phyloP scores from a whole-genome alignment of 148 eudicot species.

The Silene latifolia region DNA sequence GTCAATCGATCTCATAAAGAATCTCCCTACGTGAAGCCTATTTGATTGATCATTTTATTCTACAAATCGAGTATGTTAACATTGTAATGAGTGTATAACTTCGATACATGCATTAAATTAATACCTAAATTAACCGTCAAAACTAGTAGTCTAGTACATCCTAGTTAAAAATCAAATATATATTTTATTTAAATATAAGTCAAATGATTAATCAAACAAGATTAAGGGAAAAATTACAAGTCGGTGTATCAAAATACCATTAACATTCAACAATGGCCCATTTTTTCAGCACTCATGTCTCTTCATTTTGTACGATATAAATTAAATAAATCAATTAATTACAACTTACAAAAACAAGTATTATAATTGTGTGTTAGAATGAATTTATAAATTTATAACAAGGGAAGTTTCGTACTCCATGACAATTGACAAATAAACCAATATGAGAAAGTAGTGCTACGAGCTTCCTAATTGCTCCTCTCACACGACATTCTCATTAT shows the following conservation, averaged over 20 bases:
- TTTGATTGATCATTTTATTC: no score
- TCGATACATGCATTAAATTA: neutral
- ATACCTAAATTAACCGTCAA: neutral
- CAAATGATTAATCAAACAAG: slow-evolving; percentile 9
- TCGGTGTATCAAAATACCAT: neutral
- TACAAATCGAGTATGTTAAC: neutral
- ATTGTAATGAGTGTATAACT: slow-evolving; percentile 18
- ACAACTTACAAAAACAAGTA: neutral
- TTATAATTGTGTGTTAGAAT: neutral
- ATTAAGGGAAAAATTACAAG: neutral
- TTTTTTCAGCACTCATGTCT: slow-evolving; percentile 17
- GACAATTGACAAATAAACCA: slow-evolving; percentile 13
- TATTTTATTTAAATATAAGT: no score
- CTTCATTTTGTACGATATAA: neutral
- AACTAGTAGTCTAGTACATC: no score
- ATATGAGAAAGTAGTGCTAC: neutral
- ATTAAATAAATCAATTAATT: neutral
- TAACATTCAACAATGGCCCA: neutral
- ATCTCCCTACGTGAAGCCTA: no score
- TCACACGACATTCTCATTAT: slow-evolving; percentile 18
- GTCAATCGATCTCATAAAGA: no score
- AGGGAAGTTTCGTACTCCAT: slow-evolving; percentile 23
- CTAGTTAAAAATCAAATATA: no score
- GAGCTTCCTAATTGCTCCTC: slow-evolving; percentile 18
- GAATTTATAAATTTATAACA: neutral